Evolutionary conservation across 129 eudicot genomes (phyloP).

Genomic region (Logfia minima): DNA sequence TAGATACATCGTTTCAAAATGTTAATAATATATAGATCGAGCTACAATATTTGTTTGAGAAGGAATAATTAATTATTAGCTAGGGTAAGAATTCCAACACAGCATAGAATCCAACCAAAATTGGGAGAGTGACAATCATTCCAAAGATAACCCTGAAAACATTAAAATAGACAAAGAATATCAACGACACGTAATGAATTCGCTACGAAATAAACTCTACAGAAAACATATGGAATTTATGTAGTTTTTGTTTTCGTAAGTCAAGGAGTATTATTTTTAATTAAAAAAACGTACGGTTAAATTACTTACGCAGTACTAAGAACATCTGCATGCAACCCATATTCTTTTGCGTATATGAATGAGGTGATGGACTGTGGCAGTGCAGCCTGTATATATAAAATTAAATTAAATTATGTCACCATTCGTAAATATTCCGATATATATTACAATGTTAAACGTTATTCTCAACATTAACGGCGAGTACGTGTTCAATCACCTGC

Average conservation of each 20-base stretch:
- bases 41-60: not conserved
- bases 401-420: not conserved
- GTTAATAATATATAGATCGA: not conserved
- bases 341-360: slow-evolving; percentile 77
- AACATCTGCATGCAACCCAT: slow-evolving; percentile 78
- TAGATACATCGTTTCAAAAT: slow-evolving; percentile 18
- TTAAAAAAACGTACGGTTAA: too few species aligned
- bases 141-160: slow-evolving; percentile 65
- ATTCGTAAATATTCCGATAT: not conserved
- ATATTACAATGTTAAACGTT: too few species aligned
- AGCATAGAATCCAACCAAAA: slow-evolving; percentile 61
- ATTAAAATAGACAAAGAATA: not conserved
- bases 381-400: slow-evolving; percentile 57
- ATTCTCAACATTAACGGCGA: too few species aligned
- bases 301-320: slow-evolving; percentile 79
- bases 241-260: not conserved
- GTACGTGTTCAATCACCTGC: slow-evolving; percentile 44
- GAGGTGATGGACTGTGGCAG: slow-evolving; percentile 86
- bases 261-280: too few species aligned
- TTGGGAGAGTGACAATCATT: slow-evolving; percentile 71
- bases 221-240: not conserved
- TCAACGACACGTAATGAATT: not conserved
- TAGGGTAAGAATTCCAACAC: slow-evolving; percentile 49
- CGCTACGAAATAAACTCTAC: not conserved
- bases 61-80: not conserved